These are phyloP conservation scores for Shiraia sp. DNA, from an alignment of 2,329 filamentous ascomycete genomes.

Conservation along the genomic window DNA sequence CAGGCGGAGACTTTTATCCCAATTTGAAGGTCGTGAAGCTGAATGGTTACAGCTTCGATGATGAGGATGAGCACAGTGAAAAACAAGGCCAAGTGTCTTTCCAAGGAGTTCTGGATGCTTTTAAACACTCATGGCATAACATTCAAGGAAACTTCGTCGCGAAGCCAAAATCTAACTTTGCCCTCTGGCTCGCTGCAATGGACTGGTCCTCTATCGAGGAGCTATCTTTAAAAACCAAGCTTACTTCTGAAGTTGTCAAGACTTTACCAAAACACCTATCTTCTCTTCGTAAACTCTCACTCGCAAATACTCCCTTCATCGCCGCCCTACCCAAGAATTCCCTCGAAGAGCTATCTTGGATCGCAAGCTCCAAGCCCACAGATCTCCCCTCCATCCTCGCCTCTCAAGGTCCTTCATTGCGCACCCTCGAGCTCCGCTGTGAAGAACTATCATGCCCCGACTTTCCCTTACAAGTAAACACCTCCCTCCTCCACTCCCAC, in stretches of 20 bases:
- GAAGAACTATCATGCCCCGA: neutral
- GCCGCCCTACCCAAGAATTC: slow-evolving; percentile 6
- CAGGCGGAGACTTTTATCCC: slow-evolving; percentile 13
- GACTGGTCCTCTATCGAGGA: slow-evolving; percentile 13
- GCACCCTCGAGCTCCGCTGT: slow-evolving; percentile 7
- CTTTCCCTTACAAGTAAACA: slow-evolving; percentile 2
- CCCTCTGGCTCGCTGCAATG: slow-evolving; percentile 19
- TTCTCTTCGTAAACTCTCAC: slow-evolving; percentile 6
- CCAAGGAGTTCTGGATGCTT: no score
- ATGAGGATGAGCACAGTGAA: no score
- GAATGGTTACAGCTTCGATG: slow-evolving; percentile 10
- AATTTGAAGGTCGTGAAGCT: slow-evolving; percentile 9
- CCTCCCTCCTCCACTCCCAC: slow-evolving; percentile 2
- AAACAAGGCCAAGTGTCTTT: no score
- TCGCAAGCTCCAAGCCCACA: neutral
- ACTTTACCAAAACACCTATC: neutral
- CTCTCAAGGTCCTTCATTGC: slow-evolving; percentile 12
- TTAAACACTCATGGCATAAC: no score
- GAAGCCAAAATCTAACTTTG: slow-evolving; percentile 13
- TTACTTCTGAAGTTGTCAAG: slow-evolving; percentile 1
- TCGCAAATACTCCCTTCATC: slow-evolving; percentile 8
- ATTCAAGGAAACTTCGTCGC: no score
- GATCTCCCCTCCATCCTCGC: slow-evolving; percentile 6
- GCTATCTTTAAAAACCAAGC: neutral
- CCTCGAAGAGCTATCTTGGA: slow-evolving; percentile 8